Base-by-base conservation (phyloP, 1,284 basidiomycete genomes). In the Austroboletus niveus region DNA sequence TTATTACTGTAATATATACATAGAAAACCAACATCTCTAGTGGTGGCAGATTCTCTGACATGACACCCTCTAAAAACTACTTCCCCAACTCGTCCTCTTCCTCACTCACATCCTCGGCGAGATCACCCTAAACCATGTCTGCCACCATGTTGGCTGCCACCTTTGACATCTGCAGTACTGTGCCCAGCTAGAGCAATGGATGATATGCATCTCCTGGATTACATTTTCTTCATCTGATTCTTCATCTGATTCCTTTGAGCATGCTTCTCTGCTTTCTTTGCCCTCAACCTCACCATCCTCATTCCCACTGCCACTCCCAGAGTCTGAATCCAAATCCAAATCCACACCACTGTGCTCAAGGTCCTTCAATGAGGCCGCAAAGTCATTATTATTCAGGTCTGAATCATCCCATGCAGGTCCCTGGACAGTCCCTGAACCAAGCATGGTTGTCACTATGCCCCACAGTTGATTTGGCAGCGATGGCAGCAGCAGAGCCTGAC, bases 131-230 rank as follows among this genome's bases (percentile, higher is more conserved):
- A 5, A 87, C 75, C 72, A 81, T 79, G 38, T 87, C 81, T 49
- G 87, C 75, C 0, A 79, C 81, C 27, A 79, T 79, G 22, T 87
- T 77, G 51, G 88, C 73, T 0, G 80, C 80, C 3, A 82, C 81
- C 47, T 76, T 78, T 32, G 82, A 84, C 79, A 89, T 83, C 44
- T 71, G 62, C 4, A 84, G 85, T 77, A 89, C 77, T 8, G 84
- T 83, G 20, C 85, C 86, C 0, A 81, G 79, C 12, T 79, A 74
- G 53, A 89, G 64, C 3, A 89, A 70, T 1, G 85, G 86, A 63
- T 88, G 86, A 45, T 75, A 17, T 17, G 72, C 24, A 73, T 74
- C 6, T 78, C 77, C 42, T 79, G 69, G 17, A 17, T 17, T 44
- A 76, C 75, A 44, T 72, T 75, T 5, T 68, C 75, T 20, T 73